Evolutionary conservation across 305 asterid species (phyloP).

Genomic region (Fraxinus sp.): DNA sequence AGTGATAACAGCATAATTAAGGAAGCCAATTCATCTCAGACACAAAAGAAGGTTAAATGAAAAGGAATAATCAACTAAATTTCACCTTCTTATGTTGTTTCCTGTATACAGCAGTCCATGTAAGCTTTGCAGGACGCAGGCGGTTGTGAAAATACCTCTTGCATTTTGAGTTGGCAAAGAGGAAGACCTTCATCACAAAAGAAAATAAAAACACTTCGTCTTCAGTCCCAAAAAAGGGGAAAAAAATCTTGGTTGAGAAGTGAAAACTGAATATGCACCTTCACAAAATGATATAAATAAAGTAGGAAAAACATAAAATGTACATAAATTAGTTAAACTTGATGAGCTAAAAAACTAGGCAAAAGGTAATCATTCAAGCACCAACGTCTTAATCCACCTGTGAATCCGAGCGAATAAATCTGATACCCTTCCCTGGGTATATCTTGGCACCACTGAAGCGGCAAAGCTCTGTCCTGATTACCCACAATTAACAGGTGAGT

Average conservation of each 20-base stretch:
- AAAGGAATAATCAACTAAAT: not conserved
- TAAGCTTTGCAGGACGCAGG: constrained; percentile 57
- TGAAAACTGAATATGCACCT: not conserved
- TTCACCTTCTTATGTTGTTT: constrained; percentile 61
- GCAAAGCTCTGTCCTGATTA: constrained; percentile 60
- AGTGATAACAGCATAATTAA: not conserved
- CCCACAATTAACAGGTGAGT: constrained; percentile 3
- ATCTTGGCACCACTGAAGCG: constrained; percentile 59
- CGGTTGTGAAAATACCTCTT: constrained; percentile 61
- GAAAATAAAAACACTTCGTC: not conserved
- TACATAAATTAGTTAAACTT: not conserved
- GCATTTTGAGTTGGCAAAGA: constrained; percentile 62
- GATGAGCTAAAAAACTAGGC: not conserved
- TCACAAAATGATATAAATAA: not conserved
- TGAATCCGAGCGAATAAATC: constrained; percentile 53
- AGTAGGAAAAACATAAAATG: not conserved
- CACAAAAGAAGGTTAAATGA: not conserved
- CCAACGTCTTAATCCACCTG: constrained; percentile 33
- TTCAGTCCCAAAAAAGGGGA: not conserved
- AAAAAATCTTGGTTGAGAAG: not conserved
- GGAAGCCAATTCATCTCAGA: not conserved
- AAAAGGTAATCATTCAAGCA: not conserved
- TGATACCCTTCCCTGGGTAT: constrained; percentile 52
- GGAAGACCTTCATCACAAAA: constrained; percentile 40
- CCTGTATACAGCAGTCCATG: constrained; percentile 63